Base-by-base conservation (phyloP, 208 protist genomes). In the Spongospora subterranea region DNA sequence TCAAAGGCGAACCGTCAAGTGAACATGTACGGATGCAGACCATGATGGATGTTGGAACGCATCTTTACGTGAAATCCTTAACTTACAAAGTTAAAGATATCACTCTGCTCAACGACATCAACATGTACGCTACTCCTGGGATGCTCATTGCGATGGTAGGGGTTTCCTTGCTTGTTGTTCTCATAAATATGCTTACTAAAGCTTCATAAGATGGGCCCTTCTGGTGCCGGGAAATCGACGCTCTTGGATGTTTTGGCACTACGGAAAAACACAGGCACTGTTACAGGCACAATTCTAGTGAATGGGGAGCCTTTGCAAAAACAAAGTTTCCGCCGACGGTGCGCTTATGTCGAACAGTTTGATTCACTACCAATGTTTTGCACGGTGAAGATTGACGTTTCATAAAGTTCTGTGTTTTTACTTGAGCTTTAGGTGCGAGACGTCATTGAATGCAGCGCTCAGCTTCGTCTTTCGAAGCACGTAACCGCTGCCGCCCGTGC, bases 331-430 rank as follows among this genome's bases (percentile, higher is more conserved):
- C 71, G 71, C n/a, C 6, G 71, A 35, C 35, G 6, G 17, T 82
- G 71, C n/a, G 71, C 71, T 20, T 82, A 45, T 82, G 71, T 82
- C n/a, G 71, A 82, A 82, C 71, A 82, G 71, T 82, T 82, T 35
- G 71, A 82, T 43, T 35, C 71, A 43, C n/a, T 82, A 43, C 71
- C 71, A 39, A 17, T n/a, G 6, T 82, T 82, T 43, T 82, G 71
- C 71, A 82, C 71, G 6, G 71, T 82, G 35, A 20, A n/a, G 6
- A 20, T 82, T 82, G 6, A 20, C n/a, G 71, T 35, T 35, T 43
- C 13, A 65, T 65, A 17, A 29, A 32, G 17, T 65, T 17, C 54
- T 65, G 54, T 32, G 17, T 17, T 17, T 65, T 29, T 20, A n/a
- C n/a, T n/a, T 82, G 71, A 6, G 17, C 6, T 60, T 29, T n/a